Percentiles rank a stretch among this genome's conserved stretches.
These are phyloP conservation scores for Bryoglossum gracile DNA, from an alignment of 495 filamentous ascomycete genomes.

Conservation along the genomic window DNA sequence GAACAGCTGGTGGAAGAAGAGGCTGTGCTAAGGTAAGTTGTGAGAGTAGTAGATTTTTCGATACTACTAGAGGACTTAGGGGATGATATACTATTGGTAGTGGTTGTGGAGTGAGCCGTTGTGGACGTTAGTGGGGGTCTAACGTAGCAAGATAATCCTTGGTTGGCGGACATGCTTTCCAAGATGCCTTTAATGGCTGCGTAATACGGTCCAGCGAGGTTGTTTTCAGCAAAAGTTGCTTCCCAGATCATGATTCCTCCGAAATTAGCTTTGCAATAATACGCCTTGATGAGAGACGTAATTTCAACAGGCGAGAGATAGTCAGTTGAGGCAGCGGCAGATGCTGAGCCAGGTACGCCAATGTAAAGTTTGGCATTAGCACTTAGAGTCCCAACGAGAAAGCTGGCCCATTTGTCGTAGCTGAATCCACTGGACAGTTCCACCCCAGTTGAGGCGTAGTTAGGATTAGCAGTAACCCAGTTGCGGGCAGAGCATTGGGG, in stretches of 20 bases:
- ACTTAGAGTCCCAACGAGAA: constrained; percentile 27
- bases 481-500: constrained; percentile 44
- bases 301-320: constrained; percentile 38
- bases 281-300: constrained; percentile 39
- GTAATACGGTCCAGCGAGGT: constrained; percentile 2
- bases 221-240: constrained; percentile 37
- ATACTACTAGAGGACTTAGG: not conserved
- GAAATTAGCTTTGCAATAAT: constrained; percentile 45
- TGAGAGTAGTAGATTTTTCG: not conserved
- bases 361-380: constrained; percentile 37
- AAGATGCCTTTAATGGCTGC: constrained; percentile 3
- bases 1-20: not conserved
- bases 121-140: not conserved
- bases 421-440: constrained; percentile 14
- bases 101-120: not conserved
- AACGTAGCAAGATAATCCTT: not conserved
- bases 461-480: constrained; percentile 30
- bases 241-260: constrained; percentile 71
- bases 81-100: not conserved
- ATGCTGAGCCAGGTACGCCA: constrained; percentile 31
- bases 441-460: constrained; percentile 25
- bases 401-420: constrained; percentile 33
- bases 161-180: not conserved
- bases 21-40: not conserved
- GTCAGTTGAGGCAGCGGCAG: constrained; percentile 24